Conservation (phyloP, 495 filamentous ascomycete genomes). For the Penicillium goetzii region DNA sequence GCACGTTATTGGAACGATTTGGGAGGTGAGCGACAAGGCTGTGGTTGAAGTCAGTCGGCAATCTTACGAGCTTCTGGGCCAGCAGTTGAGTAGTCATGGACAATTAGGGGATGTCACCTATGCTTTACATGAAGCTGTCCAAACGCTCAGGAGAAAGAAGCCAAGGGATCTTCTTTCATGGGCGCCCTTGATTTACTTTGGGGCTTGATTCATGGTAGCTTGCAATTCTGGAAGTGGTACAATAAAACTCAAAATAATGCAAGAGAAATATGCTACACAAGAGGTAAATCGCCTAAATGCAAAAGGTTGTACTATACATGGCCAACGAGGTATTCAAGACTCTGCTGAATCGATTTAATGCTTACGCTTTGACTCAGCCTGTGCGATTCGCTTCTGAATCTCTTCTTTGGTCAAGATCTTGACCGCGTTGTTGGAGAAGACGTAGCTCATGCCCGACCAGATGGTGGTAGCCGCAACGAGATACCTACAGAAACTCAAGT, state of each 20-base stretch:
- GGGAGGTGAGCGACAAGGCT: conserved; percentile 2
- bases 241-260: neutral
- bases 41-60: neutral
- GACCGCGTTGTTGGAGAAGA: conserved; percentile 79
- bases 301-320: neutral
- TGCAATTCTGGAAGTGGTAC: neutral
- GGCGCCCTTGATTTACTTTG: neutral
- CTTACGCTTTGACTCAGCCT: conserved; percentile 34
- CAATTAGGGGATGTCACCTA: neutral
- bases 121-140: conserved; percentile 2
- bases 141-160: neutral
- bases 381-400: conserved; percentile 44
- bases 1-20: conserved; percentile 3
- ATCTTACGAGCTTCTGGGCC: neutral
- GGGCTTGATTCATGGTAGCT: neutral
- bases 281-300: neutral
- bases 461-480: conserved; percentile 79
- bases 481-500: conserved; percentile 42
- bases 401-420: conserved; percentile 68
- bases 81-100: neutral
- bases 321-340: neutral
- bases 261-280: neutral
- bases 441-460: conserved; percentile 83
- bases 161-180: neutral
- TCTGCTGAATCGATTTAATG: neutral